Percentiles rank a stretch among this genome's conserved stretches.
Conservation (phyloP, 129 eudicot genomes). For the Gnaphalium uliginosum region DNA sequence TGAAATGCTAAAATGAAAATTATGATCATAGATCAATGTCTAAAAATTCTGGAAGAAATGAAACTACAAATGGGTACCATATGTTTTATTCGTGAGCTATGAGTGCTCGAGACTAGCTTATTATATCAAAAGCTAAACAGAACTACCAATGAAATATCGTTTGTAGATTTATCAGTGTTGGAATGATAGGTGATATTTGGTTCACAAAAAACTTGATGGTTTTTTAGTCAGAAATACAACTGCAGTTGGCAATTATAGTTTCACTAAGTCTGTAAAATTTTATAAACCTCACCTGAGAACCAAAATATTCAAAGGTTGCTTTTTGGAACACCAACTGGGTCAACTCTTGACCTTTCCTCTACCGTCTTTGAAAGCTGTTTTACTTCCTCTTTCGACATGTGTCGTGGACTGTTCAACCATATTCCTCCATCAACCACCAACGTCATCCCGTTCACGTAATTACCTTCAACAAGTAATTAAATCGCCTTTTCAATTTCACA, state of each 20-base stretch:
- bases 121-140: not conserved
- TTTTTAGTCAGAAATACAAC: not conserved
- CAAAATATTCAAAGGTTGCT: constrained; percentile 41
- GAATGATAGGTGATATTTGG: not conserved
- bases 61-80: not conserved
- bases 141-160: not conserved
- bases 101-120: not conserved
- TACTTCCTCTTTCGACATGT: constrained; percentile 46
- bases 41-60: not conserved
- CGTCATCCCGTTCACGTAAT: constrained; percentile 48
- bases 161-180: not conserved
- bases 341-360: constrained; percentile 50
- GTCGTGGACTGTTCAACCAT: constrained; percentile 47
- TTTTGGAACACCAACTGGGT: constrained; percentile 50
- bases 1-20: no score
- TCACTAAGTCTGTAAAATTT: not conserved
- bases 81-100: not conserved
- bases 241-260: not conserved
- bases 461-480: constrained; percentile 34
- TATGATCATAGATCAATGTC: not conserved
- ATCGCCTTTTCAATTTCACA: not conserved
- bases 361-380: constrained; percentile 43
- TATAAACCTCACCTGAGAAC: not conserved
- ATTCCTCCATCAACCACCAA: constrained; percentile 50
- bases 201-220: not conserved